Base-by-base conservation (phyloP, 148 eudicot genomes). In the Arctostaphylos glauca region DNA sequence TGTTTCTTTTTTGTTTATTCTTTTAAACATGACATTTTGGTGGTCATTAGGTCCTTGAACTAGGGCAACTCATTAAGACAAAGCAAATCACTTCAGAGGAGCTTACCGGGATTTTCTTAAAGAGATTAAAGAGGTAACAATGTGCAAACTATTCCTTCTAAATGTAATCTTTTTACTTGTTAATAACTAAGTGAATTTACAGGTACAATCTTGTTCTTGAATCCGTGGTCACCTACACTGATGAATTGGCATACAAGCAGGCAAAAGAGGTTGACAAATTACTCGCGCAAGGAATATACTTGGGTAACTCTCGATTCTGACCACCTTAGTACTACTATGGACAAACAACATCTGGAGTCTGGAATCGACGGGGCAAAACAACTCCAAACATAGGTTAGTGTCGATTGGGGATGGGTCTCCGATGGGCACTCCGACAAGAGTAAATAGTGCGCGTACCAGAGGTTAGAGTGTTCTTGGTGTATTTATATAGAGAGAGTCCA, bases 211-310 rank as follows among this genome's bases (percentile, higher is more conserved):
- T 85, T 81, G 89, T 91, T 74, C 94, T 95, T 87, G 94, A 95
- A 88, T 87, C 98, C 66, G 98, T 95, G 25, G 81, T 94, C 50
- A 95, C 95, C n/a, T 80, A 89, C 46, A 95, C 98, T 15, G 96
- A 95, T 81, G 98, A 95, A 77, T 86, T 95, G 80, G 98, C 98
- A 15, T 92, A 87, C 86, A 79, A 91, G 82, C 98, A 95, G 87
- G 98, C 98, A 47, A 90, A 87, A 87, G 90, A 91, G 75, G 98
- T 98, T 55, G 98, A 95, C 85, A 74, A 81, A 55, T 87, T 89
- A 50, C 92, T 95, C 47, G 85, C 93, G 12, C 75, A 91, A 82
- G 96, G 95, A 67, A 82, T 86, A 3, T 91, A 93, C 84, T 79
- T 92, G 81, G 97, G 98, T 93, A 88, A 3, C 58, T 83, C 58